Conservation (phyloP, 768 basidiomycete species). For the Russula brevipes region DNA sequence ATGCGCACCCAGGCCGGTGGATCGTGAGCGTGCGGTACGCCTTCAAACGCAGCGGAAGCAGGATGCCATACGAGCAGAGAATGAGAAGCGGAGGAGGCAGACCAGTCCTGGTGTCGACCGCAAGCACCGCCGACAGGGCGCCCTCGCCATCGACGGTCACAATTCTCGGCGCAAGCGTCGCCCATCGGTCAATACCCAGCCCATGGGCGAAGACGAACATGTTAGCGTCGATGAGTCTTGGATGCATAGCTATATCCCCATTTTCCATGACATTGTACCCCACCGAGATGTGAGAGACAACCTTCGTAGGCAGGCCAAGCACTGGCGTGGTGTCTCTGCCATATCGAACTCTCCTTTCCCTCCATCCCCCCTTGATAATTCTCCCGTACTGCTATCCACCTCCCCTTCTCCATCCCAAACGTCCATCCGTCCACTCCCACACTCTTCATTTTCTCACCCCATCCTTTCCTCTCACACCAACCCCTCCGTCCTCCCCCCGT, state of each 20-base stretch:
- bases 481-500: conserved; percentile 47
- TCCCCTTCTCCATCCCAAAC: conserved; percentile 29
- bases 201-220: conserved; percentile 40
- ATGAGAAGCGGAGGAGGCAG: conserved; percentile 31
- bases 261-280: conserved; percentile 43
- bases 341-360: conserved; percentile 34
- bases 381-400: conserved; percentile 34
- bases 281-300: conserved; percentile 42
- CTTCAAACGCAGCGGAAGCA: conserved; percentile 40
- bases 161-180: conserved; percentile 37
- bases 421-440: conserved; percentile 32
- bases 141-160: conserved; percentile 35
- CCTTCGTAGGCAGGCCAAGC: conserved; percentile 53
- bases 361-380: conserved; percentile 31
- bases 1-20: conserved; percentile 50
- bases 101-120: conserved; percentile 39
- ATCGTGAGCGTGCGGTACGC: conserved; percentile 45
- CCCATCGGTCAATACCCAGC: conserved; percentile 35
- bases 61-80: conserved; percentile 26
- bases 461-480: conserved; percentile 36
- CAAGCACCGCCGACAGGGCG: conserved; percentile 35
- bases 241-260: conserved; percentile 43
- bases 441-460: conserved; percentile 33
- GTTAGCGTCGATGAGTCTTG: conserved; percentile 48
- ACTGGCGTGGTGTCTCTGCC: conserved; percentile 68